These are phyloP conservation scores for Escallonia herrerae DNA, from an alignment of 129 eudicot species.

Conservation along the genomic window DNA sequence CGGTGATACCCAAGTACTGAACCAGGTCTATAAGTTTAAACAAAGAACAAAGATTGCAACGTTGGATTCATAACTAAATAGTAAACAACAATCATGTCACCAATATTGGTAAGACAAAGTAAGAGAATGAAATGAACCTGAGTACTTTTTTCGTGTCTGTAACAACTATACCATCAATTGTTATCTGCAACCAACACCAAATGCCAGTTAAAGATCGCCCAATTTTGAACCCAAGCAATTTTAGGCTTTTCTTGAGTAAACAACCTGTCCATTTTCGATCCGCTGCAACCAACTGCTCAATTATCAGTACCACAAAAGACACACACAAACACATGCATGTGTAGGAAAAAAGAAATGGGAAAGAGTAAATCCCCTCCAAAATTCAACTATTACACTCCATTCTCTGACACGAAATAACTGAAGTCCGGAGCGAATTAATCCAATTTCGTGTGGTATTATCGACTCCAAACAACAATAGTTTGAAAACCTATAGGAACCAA, in stretches of 20 bases:
- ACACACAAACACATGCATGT: conserved; percentile 2
- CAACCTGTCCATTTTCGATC: conserved; percentile 72
- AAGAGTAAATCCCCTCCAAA: too few species aligned
- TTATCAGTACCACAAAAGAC: conserved; percentile 14
- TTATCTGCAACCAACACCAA: conserved; percentile 43
- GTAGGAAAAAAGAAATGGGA: too few species aligned
- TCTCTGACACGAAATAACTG: too few species aligned
- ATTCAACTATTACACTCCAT: too few species aligned
- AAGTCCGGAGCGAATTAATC: too few species aligned
- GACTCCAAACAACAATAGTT: too few species aligned
- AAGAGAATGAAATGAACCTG: conserved; percentile 32
- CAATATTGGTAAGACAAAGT: not conserved
- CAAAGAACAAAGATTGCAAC: not conserved
- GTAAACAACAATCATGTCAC: not conserved
- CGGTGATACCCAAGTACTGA: conserved; percentile 63
- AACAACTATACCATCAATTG: conserved; percentile 47
- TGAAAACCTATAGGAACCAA: too few species aligned
- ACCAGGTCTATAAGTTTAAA: conserved; percentile 41
- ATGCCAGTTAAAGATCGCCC: conserved; percentile 3
- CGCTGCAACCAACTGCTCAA: conserved; percentile 91
- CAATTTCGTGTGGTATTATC: too few species aligned
- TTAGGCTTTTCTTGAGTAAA: conserved; percentile 9
- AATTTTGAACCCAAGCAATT: not conserved
- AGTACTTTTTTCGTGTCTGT: conserved; percentile 48
- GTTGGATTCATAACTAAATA: too few species aligned